Evolutionary conservation across 2,329 filamentous ascomycete genomes (phyloP).

Genomic region (Hypocrella siamensis): DNA sequence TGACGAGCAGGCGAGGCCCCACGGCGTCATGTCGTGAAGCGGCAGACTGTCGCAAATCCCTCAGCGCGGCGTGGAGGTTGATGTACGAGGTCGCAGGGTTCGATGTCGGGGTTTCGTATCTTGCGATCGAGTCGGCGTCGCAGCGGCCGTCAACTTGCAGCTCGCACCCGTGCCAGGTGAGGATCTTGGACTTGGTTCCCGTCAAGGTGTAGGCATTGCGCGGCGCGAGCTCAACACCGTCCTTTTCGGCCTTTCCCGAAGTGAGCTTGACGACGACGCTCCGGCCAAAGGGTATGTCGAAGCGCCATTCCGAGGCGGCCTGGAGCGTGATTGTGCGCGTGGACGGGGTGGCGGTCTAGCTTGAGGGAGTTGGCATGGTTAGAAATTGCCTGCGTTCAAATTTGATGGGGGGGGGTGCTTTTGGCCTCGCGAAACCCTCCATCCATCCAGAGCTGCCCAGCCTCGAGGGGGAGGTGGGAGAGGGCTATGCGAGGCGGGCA

Average conservation of each 20-base stretch:
- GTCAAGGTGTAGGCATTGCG: slow-evolving; percentile 68
- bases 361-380: neutral
- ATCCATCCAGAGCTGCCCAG: no score
- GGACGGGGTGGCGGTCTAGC: slow-evolving; percentile 19
- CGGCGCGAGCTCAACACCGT: slow-evolving; percentile 81
- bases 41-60: slow-evolving; percentile 46
- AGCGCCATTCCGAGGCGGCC: slow-evolving; percentile 62
- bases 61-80: slow-evolving; percentile 79
- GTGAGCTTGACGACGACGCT: slow-evolving; percentile 43
- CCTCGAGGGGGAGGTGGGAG: no score
- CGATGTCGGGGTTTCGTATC: slow-evolving; percentile 54
- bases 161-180: slow-evolving; percentile 82
- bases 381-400: slow-evolving; percentile 36
- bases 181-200: slow-evolving; percentile 73
- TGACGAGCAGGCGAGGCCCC: slow-evolving; percentile 71
- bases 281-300: slow-evolving; percentile 45
- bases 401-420: slow-evolving; percentile 58
- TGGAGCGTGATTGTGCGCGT: slow-evolving; percentile 36
- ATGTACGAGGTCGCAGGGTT: slow-evolving; percentile 68
- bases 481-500: no score
- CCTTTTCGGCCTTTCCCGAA: slow-evolving; percentile 77
- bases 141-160: slow-evolving; percentile 57
- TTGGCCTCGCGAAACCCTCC: no score
- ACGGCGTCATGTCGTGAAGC: slow-evolving; percentile 31
- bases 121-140: slow-evolving; percentile 38